These are phyloP conservation scores for Saururus chinensis DNA, from an alignment of 164 flowering plant species.

Conservation along the genomic window DNA sequence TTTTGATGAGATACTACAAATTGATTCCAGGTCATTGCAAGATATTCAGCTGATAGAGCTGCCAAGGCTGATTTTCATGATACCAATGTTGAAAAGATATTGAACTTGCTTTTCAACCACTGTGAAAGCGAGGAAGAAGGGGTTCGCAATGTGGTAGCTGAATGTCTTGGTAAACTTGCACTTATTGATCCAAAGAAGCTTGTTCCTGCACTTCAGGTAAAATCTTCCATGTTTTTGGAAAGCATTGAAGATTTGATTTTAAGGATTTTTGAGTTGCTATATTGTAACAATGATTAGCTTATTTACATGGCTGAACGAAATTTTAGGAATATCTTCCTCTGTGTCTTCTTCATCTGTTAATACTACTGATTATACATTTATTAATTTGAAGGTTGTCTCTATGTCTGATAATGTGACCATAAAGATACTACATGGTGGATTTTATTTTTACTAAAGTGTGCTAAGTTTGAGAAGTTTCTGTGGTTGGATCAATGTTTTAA, in stretches of 20 bases:
- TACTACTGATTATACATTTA: too few relatives aligned
- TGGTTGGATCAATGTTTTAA: too few relatives aligned
- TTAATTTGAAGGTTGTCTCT: too few relatives aligned
- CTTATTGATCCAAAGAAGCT: slow-evolving; percentile 89
- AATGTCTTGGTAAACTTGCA: slow-evolving; percentile 97
- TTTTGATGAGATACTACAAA: not conserved
- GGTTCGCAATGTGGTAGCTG: slow-evolving; percentile 98
- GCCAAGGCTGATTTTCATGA: slow-evolving; percentile 64
- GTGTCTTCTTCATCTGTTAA: not conserved
- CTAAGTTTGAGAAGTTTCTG: too few relatives aligned
- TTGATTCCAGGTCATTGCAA: slow-evolving; percentile 79
- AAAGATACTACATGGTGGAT: too few relatives aligned
- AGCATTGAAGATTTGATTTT: not conserved
- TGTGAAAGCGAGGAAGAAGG: slow-evolving; percentile 99
- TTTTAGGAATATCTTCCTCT: not conserved
- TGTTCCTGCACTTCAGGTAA: slow-evolving; percentile 97
- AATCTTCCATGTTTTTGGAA: not conserved
- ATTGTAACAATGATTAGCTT: not conserved
- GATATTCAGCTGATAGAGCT: slow-evolving; percentile 86
- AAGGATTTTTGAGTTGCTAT: not conserved
- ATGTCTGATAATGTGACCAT: too few relatives aligned
- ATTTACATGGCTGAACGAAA: not conserved
- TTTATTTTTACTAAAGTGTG: too few relatives aligned
- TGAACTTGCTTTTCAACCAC: slow-evolving; percentile 82
- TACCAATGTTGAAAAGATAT: slow-evolving; percentile 87